A percentile compares a stretch with the other conserved stretches of the same genome.
Conservation (phyloP, 1,284 basidiomycete genomes). For the Fistulina hepatica region DNA sequence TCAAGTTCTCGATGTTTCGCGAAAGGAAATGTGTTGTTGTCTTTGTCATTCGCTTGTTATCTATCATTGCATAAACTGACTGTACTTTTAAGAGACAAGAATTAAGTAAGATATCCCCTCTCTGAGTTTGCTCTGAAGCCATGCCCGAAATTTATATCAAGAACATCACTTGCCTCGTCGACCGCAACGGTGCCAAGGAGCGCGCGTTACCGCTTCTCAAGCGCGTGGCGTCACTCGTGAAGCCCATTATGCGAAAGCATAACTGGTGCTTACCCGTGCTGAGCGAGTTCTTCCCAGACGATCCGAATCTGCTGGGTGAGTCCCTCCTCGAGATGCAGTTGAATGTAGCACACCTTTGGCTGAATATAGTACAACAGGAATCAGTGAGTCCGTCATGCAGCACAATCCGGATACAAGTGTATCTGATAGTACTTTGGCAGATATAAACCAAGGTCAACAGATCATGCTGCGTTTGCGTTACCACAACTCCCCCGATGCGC, state of each 20-base stretch:
- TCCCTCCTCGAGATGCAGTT: constrained; percentile 1
- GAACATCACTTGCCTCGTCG: constrained; percentile 58
- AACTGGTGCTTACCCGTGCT: constrained; percentile 73
- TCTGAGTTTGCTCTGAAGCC: background rate
- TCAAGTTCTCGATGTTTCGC: too few relatives aligned
- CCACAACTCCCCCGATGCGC: constrained; percentile 53
- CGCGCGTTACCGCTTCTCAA: constrained; percentile 57
- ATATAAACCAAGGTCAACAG: constrained; percentile 68
- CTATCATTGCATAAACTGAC: too few relatives aligned
- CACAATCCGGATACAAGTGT: constrained; percentile 1
- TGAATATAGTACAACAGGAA: constrained; percentile 19
- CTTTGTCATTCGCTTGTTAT: too few relatives aligned
- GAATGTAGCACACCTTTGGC: background rate
- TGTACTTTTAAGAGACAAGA: too few relatives aligned
- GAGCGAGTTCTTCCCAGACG: constrained; percentile 77
- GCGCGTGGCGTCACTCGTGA: constrained; percentile 69
- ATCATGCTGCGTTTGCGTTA: constrained; percentile 75
- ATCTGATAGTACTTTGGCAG: constrained; percentile 26
- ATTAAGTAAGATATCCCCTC: too few relatives aligned
- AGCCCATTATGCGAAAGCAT: constrained; percentile 82
- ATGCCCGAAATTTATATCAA: constrained; percentile 39
- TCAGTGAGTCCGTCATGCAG: constrained; percentile 25
- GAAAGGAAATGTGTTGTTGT: too few relatives aligned
- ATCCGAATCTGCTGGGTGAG: constrained; percentile 64
- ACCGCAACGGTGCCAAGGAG: constrained; percentile 42